Base-by-base conservation (phyloP, 78 protist species). In the Neovahlkampfia damariscottae region DNA sequence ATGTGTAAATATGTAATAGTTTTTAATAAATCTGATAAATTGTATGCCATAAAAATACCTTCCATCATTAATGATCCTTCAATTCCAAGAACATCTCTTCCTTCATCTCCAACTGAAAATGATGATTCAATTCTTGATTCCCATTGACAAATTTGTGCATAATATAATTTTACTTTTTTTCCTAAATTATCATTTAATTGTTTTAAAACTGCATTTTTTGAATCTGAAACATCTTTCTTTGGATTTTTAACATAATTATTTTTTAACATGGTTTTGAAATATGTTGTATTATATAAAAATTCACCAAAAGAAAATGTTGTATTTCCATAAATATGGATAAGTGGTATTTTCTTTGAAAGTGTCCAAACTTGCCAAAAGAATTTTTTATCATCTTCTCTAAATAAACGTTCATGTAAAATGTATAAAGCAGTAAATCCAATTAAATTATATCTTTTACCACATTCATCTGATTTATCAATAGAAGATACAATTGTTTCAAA, bases 281-380 rank as follows among this genome's bases (percentile, higher is more conserved):
- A 74, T 29, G 67, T 69, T 4, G 36, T 5, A 32, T 8, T 3
- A 29, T 31, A 67, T 8, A 78, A 5, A 69, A 68, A 78, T 5
- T 78, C 67, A 8, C 59, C 67, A 5, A 70, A 70, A 31, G 4
- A n/a, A 19, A 32, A 78, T 2, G 58, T 5, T 31, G 77, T 58
- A 39, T 74, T 71, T 8, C 82, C 82, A 66, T 8, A 2, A 3
- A 78, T 4, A 74, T 77, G 76, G 19, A 78, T 78, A 32, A 78
- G 36, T 30, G 82, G 77, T 9, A 73, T 67, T 66, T 41, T 32
- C 8, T 35, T 28, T 27, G 27, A 19, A 19, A 50, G 19, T 19
- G 19, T 19, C 62, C 62, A 50, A 50, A 50, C 62, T 50, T 58
- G 5, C 69, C 3, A 41, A 30, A 9, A 41, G 58, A 2, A 36